A percentile compares a stretch with the other conserved stretches of the same genome.
These are phyloP conservation scores for Thelonectria olida DNA, from an alignment of 2,329 filamentous ascomycete genomes.

Conservation along the genomic window DNA sequence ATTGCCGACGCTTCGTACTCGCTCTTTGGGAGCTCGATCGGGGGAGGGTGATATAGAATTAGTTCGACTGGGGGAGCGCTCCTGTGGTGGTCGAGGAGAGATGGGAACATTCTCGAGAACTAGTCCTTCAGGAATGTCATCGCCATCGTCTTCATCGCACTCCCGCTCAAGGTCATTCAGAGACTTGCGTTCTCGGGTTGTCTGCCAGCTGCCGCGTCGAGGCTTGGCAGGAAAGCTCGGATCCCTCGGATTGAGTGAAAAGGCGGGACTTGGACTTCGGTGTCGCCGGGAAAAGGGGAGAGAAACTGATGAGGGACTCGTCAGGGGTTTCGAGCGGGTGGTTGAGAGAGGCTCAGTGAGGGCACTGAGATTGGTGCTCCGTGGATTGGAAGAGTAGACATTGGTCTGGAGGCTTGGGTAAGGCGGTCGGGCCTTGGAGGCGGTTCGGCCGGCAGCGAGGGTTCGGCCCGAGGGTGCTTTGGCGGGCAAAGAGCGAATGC, in stretches of 20 bases:
- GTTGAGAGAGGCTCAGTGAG: conserved; percentile 47
- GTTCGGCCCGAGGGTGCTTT: conserved; percentile 43
- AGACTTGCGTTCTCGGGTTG: conserved; percentile 71
- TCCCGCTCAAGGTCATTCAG: conserved; percentile 77
- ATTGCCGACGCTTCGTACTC: conserved; percentile 67
- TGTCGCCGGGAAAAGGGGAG: conserved; percentile 51
- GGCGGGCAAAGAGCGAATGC: conserved; percentile 46
- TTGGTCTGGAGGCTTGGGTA: conserved; percentile 58
- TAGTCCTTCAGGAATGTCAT: conserved; percentile 81
- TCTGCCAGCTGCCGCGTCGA: conserved; percentile 77
- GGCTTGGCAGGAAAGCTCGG: conserved; percentile 51
- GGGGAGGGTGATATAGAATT: conserved; percentile 64
- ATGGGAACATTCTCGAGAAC: conserved; percentile 85
- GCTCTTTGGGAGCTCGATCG: conserved; percentile 60
- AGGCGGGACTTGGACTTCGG: conserved; percentile 62
- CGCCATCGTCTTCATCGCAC: conserved; percentile 78
- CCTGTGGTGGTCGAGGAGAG: conserved; percentile 72
- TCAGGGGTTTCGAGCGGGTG: conserved; percentile 39
- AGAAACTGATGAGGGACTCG: conserved; percentile 48
- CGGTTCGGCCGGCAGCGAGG: conserved; percentile 42
- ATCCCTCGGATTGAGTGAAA: conserved; percentile 56
- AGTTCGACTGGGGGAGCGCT: conserved; percentile 63
- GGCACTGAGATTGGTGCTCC: conserved; percentile 57
- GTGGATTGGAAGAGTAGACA: conserved; percentile 57
- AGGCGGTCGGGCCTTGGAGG: conserved; percentile 50